Base-by-base conservation (phyloP, 495 filamentous ascomycete genomes). In the Neurospora intermedia region DNA sequence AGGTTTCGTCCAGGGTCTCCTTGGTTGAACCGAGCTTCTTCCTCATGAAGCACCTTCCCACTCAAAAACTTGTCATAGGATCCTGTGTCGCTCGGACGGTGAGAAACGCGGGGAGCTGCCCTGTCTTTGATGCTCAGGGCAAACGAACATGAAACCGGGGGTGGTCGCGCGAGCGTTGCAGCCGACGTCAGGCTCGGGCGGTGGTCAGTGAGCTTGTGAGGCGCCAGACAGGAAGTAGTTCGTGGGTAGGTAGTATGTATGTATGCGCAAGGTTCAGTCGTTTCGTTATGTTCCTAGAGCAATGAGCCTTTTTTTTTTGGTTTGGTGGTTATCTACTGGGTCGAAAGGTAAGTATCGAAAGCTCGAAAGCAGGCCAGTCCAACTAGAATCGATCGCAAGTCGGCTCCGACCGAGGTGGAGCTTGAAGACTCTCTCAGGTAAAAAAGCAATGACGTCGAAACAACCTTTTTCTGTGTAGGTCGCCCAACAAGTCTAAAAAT, bases 121-220 rank as follows among this genome's bases (percentile, higher is more conserved):
- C 69, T 69, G 74, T 66, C 54, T 35, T 66, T 66, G 54, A 27
- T 66, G 54, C 71, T 62, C 70, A 42, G 71, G 73, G 45, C 75
- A 72, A 72, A 69, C 69, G 46, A 66, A 71, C 77, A 78, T 78
- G 77, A 74, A 75, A 74, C 75, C 43, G 73, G 66, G 75, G 38
- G 11, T 38, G 54, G 54, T 66, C 43, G 75, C 71, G 62, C 43
- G 48, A 71, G 73, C 27, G 75, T 75, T 74, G 71, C 75, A 77
- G 70, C 72, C 70, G 54, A 70, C 73, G 27, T 66, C 27, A 35
- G 54, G 54, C 54, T 66, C 54, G 31, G 54, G 15, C 15, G 54
- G 54, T 66, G 23, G 54, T 27, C 54, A 66, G 54, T 66, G 27
- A 66, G 54, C 15, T 62, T 66, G 54, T 59, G 48, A 27, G 48